phyloP scores from a whole-genome alignment of 352 stramenopile species.

The Globisporangium spiculum region DNA sequence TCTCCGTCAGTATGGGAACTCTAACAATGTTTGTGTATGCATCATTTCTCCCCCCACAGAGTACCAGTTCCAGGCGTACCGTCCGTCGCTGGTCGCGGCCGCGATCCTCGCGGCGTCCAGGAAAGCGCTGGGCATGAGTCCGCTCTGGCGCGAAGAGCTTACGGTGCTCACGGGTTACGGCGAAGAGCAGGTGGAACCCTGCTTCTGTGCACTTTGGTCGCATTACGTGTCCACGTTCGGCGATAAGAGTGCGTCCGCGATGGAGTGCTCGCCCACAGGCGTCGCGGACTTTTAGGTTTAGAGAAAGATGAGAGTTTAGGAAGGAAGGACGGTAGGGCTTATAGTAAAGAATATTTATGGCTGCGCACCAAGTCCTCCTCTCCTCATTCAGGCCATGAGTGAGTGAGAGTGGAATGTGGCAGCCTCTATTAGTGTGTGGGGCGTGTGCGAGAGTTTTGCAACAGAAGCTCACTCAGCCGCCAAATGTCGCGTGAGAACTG shows the following conservation, averaged over 20 bases:
- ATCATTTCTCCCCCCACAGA: slow-evolving; percentile 21
- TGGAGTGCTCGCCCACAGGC: slow-evolving; percentile 69
- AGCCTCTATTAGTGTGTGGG: slow-evolving; percentile 3
- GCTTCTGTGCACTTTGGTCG: slow-evolving; percentile 79
- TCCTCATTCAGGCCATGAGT: background rate
- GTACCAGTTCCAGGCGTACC: slow-evolving; percentile 81
- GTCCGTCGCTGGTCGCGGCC: slow-evolving; percentile 74
- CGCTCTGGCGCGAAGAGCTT: slow-evolving; percentile 82
- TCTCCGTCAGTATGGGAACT: background rate
- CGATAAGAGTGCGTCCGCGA: slow-evolving; percentile 48
- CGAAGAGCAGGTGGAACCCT: slow-evolving; percentile 74
- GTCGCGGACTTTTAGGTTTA: slow-evolving; percentile 46
- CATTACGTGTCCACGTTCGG: slow-evolving; percentile 79
- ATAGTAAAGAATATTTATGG: slow-evolving; percentile 15
- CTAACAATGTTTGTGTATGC: background rate
- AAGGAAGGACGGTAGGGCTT: background rate
- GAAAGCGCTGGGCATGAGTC: slow-evolving; percentile 75
- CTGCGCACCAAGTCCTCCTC: background rate
- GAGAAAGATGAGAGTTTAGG: background rate
- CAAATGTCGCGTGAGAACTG: slow-evolving; percentile 5
- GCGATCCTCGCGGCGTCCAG: slow-evolving; percentile 72
- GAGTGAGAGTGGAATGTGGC: background rate
- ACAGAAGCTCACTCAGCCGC: background rate
- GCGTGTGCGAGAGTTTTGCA: background rate
- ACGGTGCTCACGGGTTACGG: slow-evolving; percentile 79